Evolutionary conservation across 2,329 filamentous ascomycete genomes (phyloP), one percentile per base, ranked within the genome.

Genomic region (Colletotrichum tamarilloi): DNA sequence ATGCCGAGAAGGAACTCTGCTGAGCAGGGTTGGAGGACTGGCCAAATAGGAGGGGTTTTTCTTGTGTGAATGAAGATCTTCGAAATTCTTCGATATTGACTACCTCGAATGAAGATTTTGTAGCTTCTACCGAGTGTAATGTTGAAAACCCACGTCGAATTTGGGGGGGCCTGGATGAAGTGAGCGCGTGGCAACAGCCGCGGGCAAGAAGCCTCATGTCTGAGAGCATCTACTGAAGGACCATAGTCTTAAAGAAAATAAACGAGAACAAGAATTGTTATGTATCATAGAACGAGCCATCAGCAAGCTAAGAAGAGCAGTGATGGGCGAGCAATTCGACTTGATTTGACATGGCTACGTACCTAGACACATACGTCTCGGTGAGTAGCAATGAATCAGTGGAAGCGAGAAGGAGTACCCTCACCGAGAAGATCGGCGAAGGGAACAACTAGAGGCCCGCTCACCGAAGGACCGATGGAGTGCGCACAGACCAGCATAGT

Each of bases 1-100:
- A 76, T 74, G 46, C 79, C 74, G 35, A 78, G 75, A 24, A 77
- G 55, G 16, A 30, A 56, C 55, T 79, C 74, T 68, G 42, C 19
- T 68, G 22, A 38, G 24, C 64, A 28, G 78, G 65, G 38, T 73
- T 66, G 38, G 1, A 78, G 77, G 7, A 66, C 38, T 42, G 75
- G 56, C n/a, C 77, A 67, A 67, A 74, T 49, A 77, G 76, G 78
- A 28, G 78, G 75, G 49, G 68, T 19, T 30, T 55, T 8, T 30
- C 72, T 19, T 62, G n/a, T 22, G 24, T n/a, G 46, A 75, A 76
- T 9, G 58, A 49, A 12, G 24, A 42, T 1, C 56, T 52, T 65
- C 64, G 62, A 32, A 76, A 76, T 2, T 62, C 58, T 5, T 46
- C 11, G 4, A 76, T 55, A 42, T 70, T 32, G 14, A 75, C 63